Conservation (phyloP, 768 basidiomycete species). For the Cyclocybe aegerita region DNA sequence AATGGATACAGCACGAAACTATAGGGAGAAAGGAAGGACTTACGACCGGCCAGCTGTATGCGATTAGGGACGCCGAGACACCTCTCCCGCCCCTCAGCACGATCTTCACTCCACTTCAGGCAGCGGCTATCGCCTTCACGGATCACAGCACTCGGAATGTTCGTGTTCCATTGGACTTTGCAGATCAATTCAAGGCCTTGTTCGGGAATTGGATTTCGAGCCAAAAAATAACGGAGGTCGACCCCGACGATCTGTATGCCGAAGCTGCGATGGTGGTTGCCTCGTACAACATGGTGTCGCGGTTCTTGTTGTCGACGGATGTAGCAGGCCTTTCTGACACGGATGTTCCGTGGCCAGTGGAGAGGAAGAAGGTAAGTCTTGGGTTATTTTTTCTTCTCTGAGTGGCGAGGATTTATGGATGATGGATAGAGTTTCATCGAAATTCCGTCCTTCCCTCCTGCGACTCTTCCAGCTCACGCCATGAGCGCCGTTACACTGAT, state of each 20-base stretch:
- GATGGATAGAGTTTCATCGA: slow-evolving; percentile 36
- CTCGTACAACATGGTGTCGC: slow-evolving; percentile 68
- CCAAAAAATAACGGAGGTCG: slow-evolving; percentile 19
- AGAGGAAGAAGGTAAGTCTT: slow-evolving; percentile 39
- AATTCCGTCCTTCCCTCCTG: slow-evolving; percentile 30
- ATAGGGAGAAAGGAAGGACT: slow-evolving; percentile 52
- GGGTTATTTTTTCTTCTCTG: neutral
- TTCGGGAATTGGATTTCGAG: slow-evolving; percentile 25
- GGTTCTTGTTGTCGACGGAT: slow-evolving; percentile 62
- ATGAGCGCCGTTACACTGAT: slow-evolving; percentile 44
- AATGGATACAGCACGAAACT: slow-evolving; percentile 58
- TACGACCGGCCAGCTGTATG: slow-evolving; percentile 50
- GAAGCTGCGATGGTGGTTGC: slow-evolving; percentile 55
- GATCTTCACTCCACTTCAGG: slow-evolving; percentile 46
- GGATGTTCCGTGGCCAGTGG: slow-evolving; percentile 49
- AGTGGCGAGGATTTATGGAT: neutral
- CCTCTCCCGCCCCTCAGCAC: slow-evolving; percentile 37
- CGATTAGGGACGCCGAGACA: slow-evolving; percentile 48
- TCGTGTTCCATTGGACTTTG: slow-evolving; percentile 40
- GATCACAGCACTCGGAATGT: slow-evolving; percentile 56
- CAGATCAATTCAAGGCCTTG: slow-evolving; percentile 37
- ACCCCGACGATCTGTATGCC: slow-evolving; percentile 46
- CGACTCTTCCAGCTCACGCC: slow-evolving; percentile 22
- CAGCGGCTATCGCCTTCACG: slow-evolving; percentile 54
- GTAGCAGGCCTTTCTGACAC: slow-evolving; percentile 52